Evolutionary conservation across 2,329 filamentous ascomycete species (phyloP), one percentile per base, ranked within the genome.

Genomic region (Tolypocladium nubicola): DNA sequence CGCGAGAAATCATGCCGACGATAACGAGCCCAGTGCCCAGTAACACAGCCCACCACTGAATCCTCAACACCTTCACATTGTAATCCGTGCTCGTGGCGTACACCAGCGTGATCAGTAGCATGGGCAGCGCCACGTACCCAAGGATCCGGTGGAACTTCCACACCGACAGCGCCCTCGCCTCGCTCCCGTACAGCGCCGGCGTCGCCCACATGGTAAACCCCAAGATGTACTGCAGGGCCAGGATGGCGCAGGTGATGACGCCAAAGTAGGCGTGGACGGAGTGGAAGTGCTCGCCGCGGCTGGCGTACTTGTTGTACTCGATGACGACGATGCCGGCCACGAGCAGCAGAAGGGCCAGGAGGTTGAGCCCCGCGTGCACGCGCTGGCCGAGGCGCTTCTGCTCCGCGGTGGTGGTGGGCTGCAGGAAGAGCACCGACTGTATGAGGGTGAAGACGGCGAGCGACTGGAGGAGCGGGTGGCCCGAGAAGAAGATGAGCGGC

Each of bases 61-160:
- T 84, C 61, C 84, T 77, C 57, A 94, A 72, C 1, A 87, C 80
- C 30, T 79, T 80, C 61, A 81, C 68, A 66, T 87, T 90, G 71
- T 87, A 97, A 39, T 80, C 78, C 1, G 93, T 97, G 73, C 85
- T 79, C 3, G 86, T 90, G 1, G 92, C 89, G 30, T 87, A 86
- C 53, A 81, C 76, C 43, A 96, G 80, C 0, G 92, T 94, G 11
- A 82, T 84, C 60, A 96, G 73, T 60, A 93, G 78, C 64, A 95
- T 66, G 54, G 86, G 67, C 56, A 93, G 73, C 58, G 92, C 75
- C 9, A 84, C 62, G 68, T 99, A 97, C 2, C 93, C 94, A 26
- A 79, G 80, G 56, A 81, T 74, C 37, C 93, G 84, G 71, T 97
- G 94, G 66, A 92, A 96, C 73, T 96, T 97, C 79, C 93, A 97